phyloP scores from a whole-genome alignment of 202 grass and related monocot species.

The Carex arenaria region DNA sequence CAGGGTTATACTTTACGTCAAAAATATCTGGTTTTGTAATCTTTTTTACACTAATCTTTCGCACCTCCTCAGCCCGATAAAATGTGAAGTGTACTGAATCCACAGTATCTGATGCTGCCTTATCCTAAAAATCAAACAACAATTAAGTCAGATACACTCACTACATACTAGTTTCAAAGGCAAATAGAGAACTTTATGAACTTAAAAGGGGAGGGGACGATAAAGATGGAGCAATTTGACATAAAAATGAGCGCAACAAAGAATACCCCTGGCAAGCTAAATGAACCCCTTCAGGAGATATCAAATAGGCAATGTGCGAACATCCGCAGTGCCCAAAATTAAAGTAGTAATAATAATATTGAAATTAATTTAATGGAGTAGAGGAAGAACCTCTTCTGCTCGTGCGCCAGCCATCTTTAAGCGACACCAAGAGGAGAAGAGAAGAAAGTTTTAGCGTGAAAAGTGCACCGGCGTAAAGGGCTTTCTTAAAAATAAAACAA shows the following conservation, averaged over 20 bases:
- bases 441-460: not conserved
- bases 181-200: not conserved
- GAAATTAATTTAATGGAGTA: not conserved
- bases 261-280: not conserved
- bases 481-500: not conserved
- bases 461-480: not conserved
- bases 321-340: not conserved
- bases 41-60: constrained; percentile 62
- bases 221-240: not conserved
- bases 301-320: not conserved
- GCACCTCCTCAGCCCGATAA: constrained; percentile 55
- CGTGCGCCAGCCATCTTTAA: not conserved
- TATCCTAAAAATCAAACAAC: constrained; percentile 27
- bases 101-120: constrained; percentile 61
- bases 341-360: not conserved
- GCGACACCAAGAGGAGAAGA: not conserved
- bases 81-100: constrained; percentile 71
- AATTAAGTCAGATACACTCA: not conserved
- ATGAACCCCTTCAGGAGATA: not conserved
- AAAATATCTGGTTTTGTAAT: constrained; percentile 57
- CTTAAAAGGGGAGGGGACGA: not conserved
- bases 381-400: constrained; percentile 5
- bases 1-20: constrained; percentile 52
- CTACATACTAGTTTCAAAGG: not conserved
- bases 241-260: not conserved